Base-by-base conservation (phyloP, 192 early-diverging fungal genomes). In the Backusella macrospora region DNA sequence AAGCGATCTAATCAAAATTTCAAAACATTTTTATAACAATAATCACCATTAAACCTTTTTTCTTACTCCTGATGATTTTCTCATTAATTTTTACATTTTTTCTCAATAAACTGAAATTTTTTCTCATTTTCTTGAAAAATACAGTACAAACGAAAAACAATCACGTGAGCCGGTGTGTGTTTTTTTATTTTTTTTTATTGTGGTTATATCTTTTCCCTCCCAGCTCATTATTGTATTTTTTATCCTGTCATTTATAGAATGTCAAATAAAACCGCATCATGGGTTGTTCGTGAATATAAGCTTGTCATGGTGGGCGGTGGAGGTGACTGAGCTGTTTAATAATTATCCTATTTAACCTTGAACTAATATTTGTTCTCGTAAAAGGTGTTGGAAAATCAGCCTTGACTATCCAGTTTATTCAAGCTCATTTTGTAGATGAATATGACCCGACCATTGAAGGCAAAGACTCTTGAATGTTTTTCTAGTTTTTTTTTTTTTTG, bases 381-480 rank as follows among this genome's bases (percentile, higher is more conserved):
- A 26, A 55, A 78, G 76, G 86, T 76, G 92, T 93, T 18, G 92
- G 92, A 62, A 93, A 94, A 82, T 92, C 91, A 44, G 93, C 93
- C 65, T 77, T 94, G 74, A 94, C 93, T 8, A 93, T 94, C 62
- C 91, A 93, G 77, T 92, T 93, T 68, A 92, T 91, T 67, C 90
- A 91, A 77, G 90, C 88, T 55, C 89, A 94, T 82, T 94, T 95
- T 81, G 90, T 94, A 59, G 90, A 94, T 73, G 92, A 92, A 76
- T 99, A 99, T 78, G 97, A 99, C 80, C 97, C 97, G 9, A 99
- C 97, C 18, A 99, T 97, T 71, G 97, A 98, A 86, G 88, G 88
- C 86, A 87, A 70, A 71, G 38, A 6, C 59, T 1, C 75, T 40
- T 39, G 29, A 34, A 34, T 34, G 40, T n/a, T n/a, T n/a, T n/a